Base-by-base conservation (phyloP, 768 basidiomycete species). In the Tulasnella sp. region DNA sequence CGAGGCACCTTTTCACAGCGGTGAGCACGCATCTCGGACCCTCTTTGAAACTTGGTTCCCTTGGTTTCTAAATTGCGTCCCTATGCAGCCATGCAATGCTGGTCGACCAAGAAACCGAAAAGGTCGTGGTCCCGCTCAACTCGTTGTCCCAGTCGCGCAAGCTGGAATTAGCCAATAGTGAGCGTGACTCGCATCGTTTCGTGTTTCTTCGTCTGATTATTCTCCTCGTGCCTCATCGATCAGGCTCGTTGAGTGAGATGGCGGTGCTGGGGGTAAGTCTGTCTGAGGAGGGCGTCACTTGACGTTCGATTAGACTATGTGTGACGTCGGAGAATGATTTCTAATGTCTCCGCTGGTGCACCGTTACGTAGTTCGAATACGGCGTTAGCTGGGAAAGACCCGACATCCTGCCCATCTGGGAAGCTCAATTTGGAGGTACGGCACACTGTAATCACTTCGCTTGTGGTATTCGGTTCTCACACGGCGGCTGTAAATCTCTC, bases 361-460 rank as follows among this genome's bases (percentile, higher is more conserved):
- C 22, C 6, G 5, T 34, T 7, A 76, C n/a, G 32, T 62, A 94
- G 86, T 97, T 95, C 74, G 95, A 96, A 77, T 93, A 92, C 75
- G 95, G 95, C 0, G 84, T 90, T 63, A 93, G 91, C 76, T 95
- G 93, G 92, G 92, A 94, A 79, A 82, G 87, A 29, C 94, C 94
- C 0, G 85, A 87, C 75, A 79, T 95, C 26, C 81, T 95, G 68
- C 87, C 91, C 0, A 92, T 96, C 40, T 95, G 94, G 94, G 94
- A 97, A 78, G 93, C 93, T 0, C 94, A 95, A 83, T 75, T 78
- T 68, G 74, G 74, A 22, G 74, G 65, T 68, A 35, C 41, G 67
- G 14, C 35, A 16, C 62, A 22, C 11, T 26, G 11, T 34, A 29
- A 16, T 22, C 52, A 22, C 52, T 29, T n/a, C n/a, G 22, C 14